A percentile compares a stretch with the other conserved stretches of the same genome.
These are phyloP conservation scores for Eimeria brunetti DNA, from an alignment of 169 alveolate species.

Conservation along the genomic window DNA sequence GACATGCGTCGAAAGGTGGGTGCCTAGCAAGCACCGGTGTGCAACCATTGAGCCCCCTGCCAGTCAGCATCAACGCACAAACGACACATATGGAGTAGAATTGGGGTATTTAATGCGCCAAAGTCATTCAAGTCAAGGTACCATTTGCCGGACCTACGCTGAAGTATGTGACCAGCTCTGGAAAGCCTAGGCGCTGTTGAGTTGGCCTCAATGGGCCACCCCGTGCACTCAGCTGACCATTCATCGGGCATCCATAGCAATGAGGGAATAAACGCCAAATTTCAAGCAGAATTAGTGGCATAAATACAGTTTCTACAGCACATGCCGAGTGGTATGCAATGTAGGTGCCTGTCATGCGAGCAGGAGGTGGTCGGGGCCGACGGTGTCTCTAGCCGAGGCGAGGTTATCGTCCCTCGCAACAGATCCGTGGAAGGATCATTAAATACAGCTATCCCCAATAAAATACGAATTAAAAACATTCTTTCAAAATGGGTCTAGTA, in stretches of 20 bases:
- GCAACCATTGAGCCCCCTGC: conserved; percentile 12
- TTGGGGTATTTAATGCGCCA: not conserved
- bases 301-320: not conserved
- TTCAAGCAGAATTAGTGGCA: not conserved
- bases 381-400: not conserved
- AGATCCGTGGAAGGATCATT: not conserved
- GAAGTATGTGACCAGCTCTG: not conserved
- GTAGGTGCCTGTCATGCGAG: not conserved
- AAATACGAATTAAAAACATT: not conserved
- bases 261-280: not conserved
- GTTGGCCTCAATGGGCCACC: not conserved
- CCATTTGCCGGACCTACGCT: not conserved
- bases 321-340: not conserved
- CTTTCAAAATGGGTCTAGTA: not conserved
- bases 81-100: not conserved
- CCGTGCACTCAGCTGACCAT: not conserved
- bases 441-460: not conserved
- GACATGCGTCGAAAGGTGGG: not conserved
- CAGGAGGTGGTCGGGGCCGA: conserved; percentile 61
- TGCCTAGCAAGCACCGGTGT: conserved; percentile 9
- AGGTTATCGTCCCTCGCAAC: not conserved
- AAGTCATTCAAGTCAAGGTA: not conserved
- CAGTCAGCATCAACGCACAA: not conserved
- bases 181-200: not conserved
- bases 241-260: conserved; percentile 18